phyloP scores from a whole-genome alignment of 2,329 filamentous ascomycete species.

The Talaromyces atroroseus region DNA sequence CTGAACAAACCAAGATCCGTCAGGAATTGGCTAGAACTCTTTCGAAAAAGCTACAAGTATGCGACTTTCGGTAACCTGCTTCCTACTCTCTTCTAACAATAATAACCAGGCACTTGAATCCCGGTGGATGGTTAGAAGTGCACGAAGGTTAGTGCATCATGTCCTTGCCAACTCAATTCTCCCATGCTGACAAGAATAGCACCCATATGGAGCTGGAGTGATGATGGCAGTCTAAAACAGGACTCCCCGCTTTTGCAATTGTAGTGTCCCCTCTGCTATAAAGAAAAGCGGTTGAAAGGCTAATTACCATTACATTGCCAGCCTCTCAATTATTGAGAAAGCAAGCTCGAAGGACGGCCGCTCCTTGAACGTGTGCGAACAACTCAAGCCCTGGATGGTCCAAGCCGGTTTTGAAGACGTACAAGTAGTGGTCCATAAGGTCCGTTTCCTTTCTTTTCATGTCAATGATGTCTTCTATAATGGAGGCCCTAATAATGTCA shows the following conservation, averaged over 20 bases:
- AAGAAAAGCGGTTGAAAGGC: not conserved
- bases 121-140: conserved; percentile 18
- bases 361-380: conserved; percentile 9
- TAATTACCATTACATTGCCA: not conserved
- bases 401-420: conserved; percentile 13
- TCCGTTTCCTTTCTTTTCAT: not conserved
- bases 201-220: conserved; percentile 15
- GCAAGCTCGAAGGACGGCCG: conserved; percentile 6
- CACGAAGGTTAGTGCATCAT: conserved; percentile 6
- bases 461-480: too few relatives aligned
- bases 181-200: conserved; percentile 1
- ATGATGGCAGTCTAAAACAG: conserved; percentile 16
- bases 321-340: conserved; percentile 3
- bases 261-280: not conserved
- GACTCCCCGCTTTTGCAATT: conserved; percentile 11
- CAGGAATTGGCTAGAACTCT: conserved; percentile 15
- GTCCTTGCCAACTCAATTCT: not conserved
- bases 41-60: conserved; percentile 11
- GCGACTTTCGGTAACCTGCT: not conserved
- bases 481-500: not conserved
- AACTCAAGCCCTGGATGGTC: conserved; percentile 13
- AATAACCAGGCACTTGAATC: conserved; percentile 15
- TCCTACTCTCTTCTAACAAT: not conserved
- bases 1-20: conserved; percentile 1
- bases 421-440: conserved; percentile 9